Percentiles rank a stretch among this genome's conserved stretches.
Conservation (phyloP, 306 rosid genomes). For the Sicyos baderoa region DNA sequence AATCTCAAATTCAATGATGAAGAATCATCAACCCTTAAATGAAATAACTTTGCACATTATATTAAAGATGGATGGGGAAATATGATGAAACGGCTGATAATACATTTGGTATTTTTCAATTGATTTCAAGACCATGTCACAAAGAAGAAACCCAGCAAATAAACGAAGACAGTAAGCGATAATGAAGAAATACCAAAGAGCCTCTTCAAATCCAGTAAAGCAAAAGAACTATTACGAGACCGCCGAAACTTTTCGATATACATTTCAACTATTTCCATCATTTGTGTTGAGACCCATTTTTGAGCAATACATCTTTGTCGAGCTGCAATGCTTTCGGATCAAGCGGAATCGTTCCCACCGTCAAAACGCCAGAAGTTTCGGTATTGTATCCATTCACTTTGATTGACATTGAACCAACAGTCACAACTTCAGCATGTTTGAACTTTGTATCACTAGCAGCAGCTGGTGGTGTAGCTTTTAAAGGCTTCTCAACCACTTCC, state of each 20-base stretch:
- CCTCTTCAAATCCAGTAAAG: background rate
- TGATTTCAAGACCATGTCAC: slow-evolving; percentile 1
- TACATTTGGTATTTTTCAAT: slow-evolving; percentile 14
- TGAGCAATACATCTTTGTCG: slow-evolving; percentile 23
- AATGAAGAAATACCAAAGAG: slow-evolving; percentile 5
- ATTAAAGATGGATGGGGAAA: background rate
- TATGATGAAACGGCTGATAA: background rate
- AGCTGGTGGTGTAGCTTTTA: slow-evolving; percentile 1
- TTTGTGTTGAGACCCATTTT: slow-evolving; percentile 1
- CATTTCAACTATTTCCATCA: background rate
- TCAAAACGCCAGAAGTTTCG: slow-evolving; percentile 40
- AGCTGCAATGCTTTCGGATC: slow-evolving; percentile 47
- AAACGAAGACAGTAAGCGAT: background rate
- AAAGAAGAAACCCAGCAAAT: slow-evolving; percentile 9
- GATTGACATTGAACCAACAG: slow-evolving; percentile 65
- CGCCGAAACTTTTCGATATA: background rate
- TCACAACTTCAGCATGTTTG: slow-evolving; percentile 38
- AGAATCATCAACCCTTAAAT: too few relatives aligned
- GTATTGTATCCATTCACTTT: slow-evolving; percentile 48
- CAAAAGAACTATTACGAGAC: background rate
- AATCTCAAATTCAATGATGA: too few relatives aligned
- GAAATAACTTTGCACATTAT: background rate
- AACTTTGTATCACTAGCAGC: slow-evolving; percentile 22
- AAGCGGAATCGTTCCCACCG: slow-evolving; percentile 68
- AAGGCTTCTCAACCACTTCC: slow-evolving; percentile 35